Evolutionary conservation across 768 basidiomycete genomes (phyloP).

Genomic region (Russula emetica): DNA sequence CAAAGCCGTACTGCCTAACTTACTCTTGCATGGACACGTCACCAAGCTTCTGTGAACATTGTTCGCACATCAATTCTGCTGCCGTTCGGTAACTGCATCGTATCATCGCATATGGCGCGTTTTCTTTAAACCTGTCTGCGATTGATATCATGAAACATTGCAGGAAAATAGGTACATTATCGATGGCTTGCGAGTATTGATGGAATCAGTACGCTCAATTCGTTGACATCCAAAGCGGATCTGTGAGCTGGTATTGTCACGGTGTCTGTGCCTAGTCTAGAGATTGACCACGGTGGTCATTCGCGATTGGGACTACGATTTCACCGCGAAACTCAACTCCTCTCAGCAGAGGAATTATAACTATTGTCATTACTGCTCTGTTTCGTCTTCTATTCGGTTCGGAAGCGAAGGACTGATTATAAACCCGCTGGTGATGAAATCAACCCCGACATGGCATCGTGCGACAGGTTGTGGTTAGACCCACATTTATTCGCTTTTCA

Average conservation of each 20-base stretch:
- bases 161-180: background rate
- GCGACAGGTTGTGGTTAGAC: no score
- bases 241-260: background rate
- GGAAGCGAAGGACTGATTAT: no score
- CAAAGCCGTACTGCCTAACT: background rate
- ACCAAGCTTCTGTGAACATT: background rate
- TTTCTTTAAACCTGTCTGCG: background rate
- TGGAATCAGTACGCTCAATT: no score
- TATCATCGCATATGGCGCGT: background rate
- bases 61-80: background rate
- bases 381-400: no score
- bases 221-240: background rate
- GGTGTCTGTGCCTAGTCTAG: background rate
- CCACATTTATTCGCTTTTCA: no score
- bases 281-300: background rate
- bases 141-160: background rate
- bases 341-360: no score
- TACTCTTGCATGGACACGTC: conserved; percentile 2
- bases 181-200: no score
- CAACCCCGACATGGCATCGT: no score
- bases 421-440: no score
- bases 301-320: background rate
- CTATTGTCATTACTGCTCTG: no score
- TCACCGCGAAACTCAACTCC: background rate
- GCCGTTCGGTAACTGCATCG: background rate